Conservation (phyloP, 2,329 filamentous ascomycete genomes). For the Aspergillus jensenii region DNA sequence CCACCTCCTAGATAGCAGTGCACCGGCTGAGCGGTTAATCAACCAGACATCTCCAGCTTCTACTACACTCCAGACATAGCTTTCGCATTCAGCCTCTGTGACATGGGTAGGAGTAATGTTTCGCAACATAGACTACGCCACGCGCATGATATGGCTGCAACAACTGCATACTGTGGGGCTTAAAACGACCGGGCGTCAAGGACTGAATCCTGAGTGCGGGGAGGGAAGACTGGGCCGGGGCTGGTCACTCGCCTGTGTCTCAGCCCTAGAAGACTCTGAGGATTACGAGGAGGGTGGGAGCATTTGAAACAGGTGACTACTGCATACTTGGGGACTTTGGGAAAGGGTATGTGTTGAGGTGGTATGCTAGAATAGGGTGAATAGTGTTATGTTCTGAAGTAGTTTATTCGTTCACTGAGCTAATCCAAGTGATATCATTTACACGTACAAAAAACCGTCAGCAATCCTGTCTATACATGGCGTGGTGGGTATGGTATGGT, state of each 20-base stretch:
- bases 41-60: no score
- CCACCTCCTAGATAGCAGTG: no score
- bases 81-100: no score
- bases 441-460: slow-evolving; percentile 29
- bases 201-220: neutral
- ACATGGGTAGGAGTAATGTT: no score
- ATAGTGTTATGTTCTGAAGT: neutral
- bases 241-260: neutral
- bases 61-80: no score
- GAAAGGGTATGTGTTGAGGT: neutral
- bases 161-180: no score
- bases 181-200: neutral
- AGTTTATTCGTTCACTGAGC: neutral
- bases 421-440: slow-evolving; percentile 33
- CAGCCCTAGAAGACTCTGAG: neutral
- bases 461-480: slow-evolving; percentile 29
- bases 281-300: no score
- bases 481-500: neutral
- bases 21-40: no score
- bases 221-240: neutral
- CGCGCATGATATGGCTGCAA: no score
- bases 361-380: neutral
- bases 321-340: no score
- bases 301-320: no score
- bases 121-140: no score